Conservation (phyloP, 805 yeast species). For the Wickerhamiella brachini region DNA sequence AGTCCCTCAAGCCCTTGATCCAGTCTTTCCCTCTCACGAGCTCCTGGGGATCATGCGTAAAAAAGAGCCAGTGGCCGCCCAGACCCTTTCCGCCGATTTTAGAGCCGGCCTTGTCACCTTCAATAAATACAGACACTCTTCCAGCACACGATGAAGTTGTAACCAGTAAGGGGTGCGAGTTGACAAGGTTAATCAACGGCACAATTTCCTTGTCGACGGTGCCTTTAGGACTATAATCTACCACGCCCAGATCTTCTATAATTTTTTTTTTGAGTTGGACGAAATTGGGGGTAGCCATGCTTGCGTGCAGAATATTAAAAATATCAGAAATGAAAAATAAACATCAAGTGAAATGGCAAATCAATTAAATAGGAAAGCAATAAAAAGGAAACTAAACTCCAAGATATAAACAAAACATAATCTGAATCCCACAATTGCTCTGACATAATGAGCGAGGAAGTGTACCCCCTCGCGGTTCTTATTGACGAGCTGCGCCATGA, state of each 20-base stretch:
- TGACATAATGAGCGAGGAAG: conserved; percentile 30
- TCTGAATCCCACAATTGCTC: too few species aligned
- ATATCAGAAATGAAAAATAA: too few species aligned
- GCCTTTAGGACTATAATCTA: conserved; percentile 65
- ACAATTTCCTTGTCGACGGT: conserved; percentile 60
- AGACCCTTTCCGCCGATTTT: conserved; percentile 69
- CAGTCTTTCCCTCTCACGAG: conserved; percentile 24
- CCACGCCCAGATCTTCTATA: conserved; percentile 17
- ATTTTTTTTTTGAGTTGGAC: conserved; percentile 12
- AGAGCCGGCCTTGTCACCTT: conserved; percentile 33
- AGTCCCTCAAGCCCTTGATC: conserved; percentile 15
- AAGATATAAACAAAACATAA: too few species aligned
- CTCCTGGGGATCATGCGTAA: conserved; percentile 47
- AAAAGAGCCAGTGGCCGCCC: conserved; percentile 74
- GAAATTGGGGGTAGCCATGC: not conserved
- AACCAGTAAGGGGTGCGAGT: conserved; percentile 50
- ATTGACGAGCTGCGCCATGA: conserved; percentile 97
- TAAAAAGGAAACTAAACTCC: not conserved
- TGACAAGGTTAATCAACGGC: conserved; percentile 59
- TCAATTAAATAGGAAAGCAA: too few species aligned
- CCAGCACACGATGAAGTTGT: conserved; percentile 88
- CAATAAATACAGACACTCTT: conserved; percentile 66
- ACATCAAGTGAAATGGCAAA: too few species aligned
- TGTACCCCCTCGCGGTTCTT: conserved; percentile 86
- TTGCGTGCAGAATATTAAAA: too few species aligned